Evolutionary conservation across 257 asterid genomes (phyloP).

Genomic region (Ajuga chamaepitys): DNA sequence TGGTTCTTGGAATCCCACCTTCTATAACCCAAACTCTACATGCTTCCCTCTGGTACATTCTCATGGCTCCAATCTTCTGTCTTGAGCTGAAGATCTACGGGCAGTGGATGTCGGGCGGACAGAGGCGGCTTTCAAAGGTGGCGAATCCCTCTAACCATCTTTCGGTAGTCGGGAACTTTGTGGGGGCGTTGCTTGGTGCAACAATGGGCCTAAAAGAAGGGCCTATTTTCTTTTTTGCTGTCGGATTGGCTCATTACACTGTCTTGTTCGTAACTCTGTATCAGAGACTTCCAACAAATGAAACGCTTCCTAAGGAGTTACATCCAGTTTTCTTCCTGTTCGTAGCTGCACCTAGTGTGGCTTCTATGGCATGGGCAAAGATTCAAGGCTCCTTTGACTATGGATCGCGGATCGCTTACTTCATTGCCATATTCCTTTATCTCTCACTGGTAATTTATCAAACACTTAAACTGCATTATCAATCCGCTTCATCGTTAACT

Average conservation of each 20-base stretch:
- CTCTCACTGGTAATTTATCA: constrained; percentile 59
- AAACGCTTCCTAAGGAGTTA: constrained; percentile 81
- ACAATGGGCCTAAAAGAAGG: constrained; percentile 89
- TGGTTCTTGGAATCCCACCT: constrained; percentile 66
- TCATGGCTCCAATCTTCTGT: constrained; percentile 67
- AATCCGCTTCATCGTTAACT: not conserved
- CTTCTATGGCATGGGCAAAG: constrained; percentile 93
- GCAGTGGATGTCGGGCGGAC: constrained; percentile 98
- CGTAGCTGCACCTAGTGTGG: constrained; percentile 90
- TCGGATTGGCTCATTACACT: constrained; percentile 81
- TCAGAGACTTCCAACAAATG: constrained; percentile 93
- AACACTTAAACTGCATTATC: not conserved
- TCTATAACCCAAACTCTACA: constrained; percentile 35
- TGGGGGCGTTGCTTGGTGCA: constrained; percentile 92
- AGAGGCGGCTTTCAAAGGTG: constrained; percentile 78
- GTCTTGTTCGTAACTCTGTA: constrained; percentile 84
- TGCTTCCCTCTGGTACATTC: constrained; percentile 56
- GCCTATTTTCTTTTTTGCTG: constrained; percentile 77
- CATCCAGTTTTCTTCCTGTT: constrained; percentile 93
- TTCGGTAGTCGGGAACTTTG: constrained; percentile 74
- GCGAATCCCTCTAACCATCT: constrained; percentile 92
- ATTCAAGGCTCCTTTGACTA: constrained; percentile 72
- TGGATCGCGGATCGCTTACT: constrained; percentile 65
- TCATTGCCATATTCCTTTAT: constrained; percentile 86
- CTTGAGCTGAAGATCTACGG: constrained; percentile 90